These are phyloP conservation scores for Ustilago nuda DNA, from an alignment of 1,284 basidiomycete genomes.

Conservation along the genomic window DNA sequence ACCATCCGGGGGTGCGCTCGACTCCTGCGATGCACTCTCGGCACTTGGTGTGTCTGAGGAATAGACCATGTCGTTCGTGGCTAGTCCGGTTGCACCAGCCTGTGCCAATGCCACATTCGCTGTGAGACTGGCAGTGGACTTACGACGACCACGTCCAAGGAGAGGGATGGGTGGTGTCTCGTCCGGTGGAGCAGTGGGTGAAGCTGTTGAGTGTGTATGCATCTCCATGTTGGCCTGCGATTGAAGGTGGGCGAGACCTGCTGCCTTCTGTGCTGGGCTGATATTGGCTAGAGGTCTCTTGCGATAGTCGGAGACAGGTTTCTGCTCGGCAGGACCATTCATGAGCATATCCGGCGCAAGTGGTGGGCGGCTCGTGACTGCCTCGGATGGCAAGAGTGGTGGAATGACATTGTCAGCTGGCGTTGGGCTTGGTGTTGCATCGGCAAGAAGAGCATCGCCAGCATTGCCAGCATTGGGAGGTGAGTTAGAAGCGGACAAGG, in stretches of 20 bases:
- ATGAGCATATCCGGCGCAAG: constrained; percentile 26
- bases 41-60: constrained; percentile 29
- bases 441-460: not conserved
- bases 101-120: constrained; percentile 44
- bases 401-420: constrained; percentile 51
- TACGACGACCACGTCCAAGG: constrained; percentile 44
- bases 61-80: constrained; percentile 13
- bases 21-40: constrained; percentile 51
- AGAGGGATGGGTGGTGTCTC: constrained; percentile 36
- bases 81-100: constrained; percentile 9
- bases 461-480: constrained; percentile 9
- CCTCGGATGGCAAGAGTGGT: constrained; percentile 48
- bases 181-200: constrained; percentile 19
- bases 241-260: constrained; percentile 45
- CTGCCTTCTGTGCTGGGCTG: constrained; percentile 46
- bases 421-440: constrained; percentile 1
- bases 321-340: constrained; percentile 37
- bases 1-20: constrained; percentile 65
- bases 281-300: constrained; percentile 53
- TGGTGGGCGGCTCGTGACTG: constrained; percentile 14
- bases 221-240: constrained; percentile 22
- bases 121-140: constrained; percentile 45
- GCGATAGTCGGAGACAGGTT: constrained; percentile 59
- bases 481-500: not conserved
- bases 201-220: constrained; percentile 14